Base-by-base conservation (phyloP, 2,329 filamentous ascomycete species). In the Sporothrix brunneoviolacea region DNA sequence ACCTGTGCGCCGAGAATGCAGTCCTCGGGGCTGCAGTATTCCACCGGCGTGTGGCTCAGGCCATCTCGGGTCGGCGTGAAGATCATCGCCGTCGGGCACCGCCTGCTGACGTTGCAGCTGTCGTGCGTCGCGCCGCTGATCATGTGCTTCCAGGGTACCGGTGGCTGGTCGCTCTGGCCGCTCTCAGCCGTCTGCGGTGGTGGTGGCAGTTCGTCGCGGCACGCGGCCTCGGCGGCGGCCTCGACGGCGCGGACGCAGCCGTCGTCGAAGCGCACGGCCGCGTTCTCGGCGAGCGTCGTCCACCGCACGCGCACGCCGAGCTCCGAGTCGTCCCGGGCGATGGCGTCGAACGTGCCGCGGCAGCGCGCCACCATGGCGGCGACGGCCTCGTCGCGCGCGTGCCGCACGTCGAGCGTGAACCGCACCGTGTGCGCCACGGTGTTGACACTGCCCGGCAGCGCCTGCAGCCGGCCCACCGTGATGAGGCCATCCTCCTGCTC, bases 391-490 rank as follows among this genome's bases (percentile, higher is more conserved):
- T 83, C 77, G 32, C 75, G 70, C 8, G 70, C 73, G 0, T 77
- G 74, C 24, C 84, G 78, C 43, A 88, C 77, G 60, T 89, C 85
- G 8, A 88, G 74, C 16, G 74, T 81, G 64, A 88, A 87, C 35
- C 71, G 72, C 4, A 87, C 86, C 32, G 70, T 66, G 1, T 83
- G 82, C 0, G 85, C 83, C 0, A 89, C 82, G 0, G 86, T 90
- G 64, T 90, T 89, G 13, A 84, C 84, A 51, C 76, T 83, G 4
- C 83, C 83, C 5, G 56, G 55, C 13, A 50, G 32, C 0, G 40
- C 52, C 1, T 36, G 50, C 9, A 66, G 40, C 6, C 63, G 61
- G 0, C 65, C 65, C 0, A 64, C 64, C 0, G 65, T 64, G 1
- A 61, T 52, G 0, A 67, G 55, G 1, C 59, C 65, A 12, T 32